Conservation (phyloP, 805 yeast genomes). For the Metschnikowia proteae region DNA sequence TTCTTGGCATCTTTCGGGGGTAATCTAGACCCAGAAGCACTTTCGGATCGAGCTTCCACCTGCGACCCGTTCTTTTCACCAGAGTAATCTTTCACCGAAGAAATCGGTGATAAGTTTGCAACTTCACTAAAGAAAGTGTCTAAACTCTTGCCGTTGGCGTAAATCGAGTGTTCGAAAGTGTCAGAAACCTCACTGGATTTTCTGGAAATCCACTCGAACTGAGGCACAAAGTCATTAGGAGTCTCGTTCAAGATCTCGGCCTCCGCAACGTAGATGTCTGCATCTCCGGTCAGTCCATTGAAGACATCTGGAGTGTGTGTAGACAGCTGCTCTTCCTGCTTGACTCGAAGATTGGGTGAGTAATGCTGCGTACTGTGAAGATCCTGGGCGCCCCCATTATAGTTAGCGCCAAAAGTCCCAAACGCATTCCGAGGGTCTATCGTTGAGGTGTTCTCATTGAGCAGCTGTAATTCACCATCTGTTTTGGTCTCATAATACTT, state of each 20-base stretch:
- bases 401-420: background rate
- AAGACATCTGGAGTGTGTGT: background rate
- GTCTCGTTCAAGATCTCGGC: background rate
- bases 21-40: background rate
- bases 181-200: conserved; percentile 4
- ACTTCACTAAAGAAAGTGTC: conserved; percentile 49
- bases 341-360: background rate
- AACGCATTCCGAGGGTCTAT: conserved; percentile 4
- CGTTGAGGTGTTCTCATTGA: background rate
- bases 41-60: background rate
- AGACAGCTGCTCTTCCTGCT: background rate
- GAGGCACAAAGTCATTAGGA: conserved; percentile 3
- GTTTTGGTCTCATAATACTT: background rate
- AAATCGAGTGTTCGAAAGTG: background rate
- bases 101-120: conserved; percentile 27
- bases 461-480: background rate
- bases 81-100: conserved; percentile 5
- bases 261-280: background rate
- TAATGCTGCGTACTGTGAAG: background rate
- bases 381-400: background rate
- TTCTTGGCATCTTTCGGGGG: conserved; percentile 47
- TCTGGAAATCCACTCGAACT: conserved; percentile 7
- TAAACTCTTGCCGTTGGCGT: conserved; percentile 21
- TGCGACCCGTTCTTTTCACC: background rate
- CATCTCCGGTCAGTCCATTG: background rate